Evolutionary conservation across 805 yeast genomes (phyloP), one percentile per base, ranked within the genome.

Genomic region (Kregervanrija pseudodelftensis): DNA sequence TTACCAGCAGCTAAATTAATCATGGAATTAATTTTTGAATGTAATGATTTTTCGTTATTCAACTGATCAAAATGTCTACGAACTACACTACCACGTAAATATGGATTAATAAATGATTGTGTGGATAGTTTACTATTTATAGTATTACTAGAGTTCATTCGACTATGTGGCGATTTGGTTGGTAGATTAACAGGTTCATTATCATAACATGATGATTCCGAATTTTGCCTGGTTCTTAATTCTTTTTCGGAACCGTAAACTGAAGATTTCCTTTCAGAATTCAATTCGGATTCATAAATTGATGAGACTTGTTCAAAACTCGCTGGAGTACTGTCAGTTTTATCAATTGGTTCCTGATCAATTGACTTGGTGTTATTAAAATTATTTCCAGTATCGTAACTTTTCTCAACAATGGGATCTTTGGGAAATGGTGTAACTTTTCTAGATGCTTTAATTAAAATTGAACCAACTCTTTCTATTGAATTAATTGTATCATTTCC

Each of bases 401-500:
- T 7, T 22, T 22, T 22, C 7, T 22, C 28, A 7, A 22, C 8
- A 22, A 7, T 22, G 8, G 28, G 28, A 8, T 22, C 28, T 22
- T 22, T 28, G 11, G 40, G 42, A 30, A 43, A 50, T 15, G 46
- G 40, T 34, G 47, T 16, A 3, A 47, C 49, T 38, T 41, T 47
- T 8, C 33, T 16, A 34, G 41, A 50, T n/a, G 51, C 43, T 32
- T 50, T 50, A 5, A 50, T 50, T 39, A 50, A 45, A 16, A 50
- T 42, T 3, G 51, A 45, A n/a, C 49, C 51, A 3, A 37, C 48
- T 15, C 51, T 41, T 41, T 50, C 53, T 16, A 50, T 41, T 9
- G 11, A 22, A 5, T 33, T n/a, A 10, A 38, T 34, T 10, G 46
- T 36, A 11, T 31, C 40, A 10, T 33, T 8, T 22, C 11, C 17